Base-by-base conservation (phyloP, 768 basidiomycete genomes). In the Lentinula boryana region DNA sequence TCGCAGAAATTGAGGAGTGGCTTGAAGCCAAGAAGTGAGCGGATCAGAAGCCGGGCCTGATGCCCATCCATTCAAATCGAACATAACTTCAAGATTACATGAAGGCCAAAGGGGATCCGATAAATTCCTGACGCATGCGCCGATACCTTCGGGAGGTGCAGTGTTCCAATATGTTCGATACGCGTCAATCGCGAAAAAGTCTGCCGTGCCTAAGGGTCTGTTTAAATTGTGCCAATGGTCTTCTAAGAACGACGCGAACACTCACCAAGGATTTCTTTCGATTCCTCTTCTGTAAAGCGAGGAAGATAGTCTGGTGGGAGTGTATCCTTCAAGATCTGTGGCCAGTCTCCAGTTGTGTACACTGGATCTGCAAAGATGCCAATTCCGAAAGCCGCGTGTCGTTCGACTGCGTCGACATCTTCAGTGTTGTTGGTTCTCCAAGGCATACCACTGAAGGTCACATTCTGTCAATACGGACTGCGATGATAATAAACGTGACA, bases 131-230 rank as follows among this genome's bases (percentile, higher is more conserved):
- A 77, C 65, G 65, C 82, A 83, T 13, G 78, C 72, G 16, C 70
- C 75, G 10, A 82, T 66, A 10, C 82, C 81, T 46, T 75, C 75
- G 0, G 68, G 65, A 12, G 81, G 80, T 9, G 79, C 81, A 15
- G 72, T 62, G 36, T 79, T 65, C 63, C 65, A 80, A 38, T 72
- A 74, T 1, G 74, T 74, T 15, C 78, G 71, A 51, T 81, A 81
- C 1, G 78, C 69, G 58, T 83, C 81, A 23, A 80, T 82, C 12
- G 80, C 81, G 62, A 76, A 83, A 64, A 83, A 84, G 63, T 84
- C 82, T 5, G 80, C 80, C 2, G 78, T 75, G 6, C 80, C 78
- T 78, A 54, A 32, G 7, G 18, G 27, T 15, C 18, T 10, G 0
- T 21, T n/a, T 40, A 31, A 13, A 18, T 23, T 35, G 41, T 27